Conservation (phyloP, 1,139 yeast genomes). For the Hansenula anomala region DNA sequence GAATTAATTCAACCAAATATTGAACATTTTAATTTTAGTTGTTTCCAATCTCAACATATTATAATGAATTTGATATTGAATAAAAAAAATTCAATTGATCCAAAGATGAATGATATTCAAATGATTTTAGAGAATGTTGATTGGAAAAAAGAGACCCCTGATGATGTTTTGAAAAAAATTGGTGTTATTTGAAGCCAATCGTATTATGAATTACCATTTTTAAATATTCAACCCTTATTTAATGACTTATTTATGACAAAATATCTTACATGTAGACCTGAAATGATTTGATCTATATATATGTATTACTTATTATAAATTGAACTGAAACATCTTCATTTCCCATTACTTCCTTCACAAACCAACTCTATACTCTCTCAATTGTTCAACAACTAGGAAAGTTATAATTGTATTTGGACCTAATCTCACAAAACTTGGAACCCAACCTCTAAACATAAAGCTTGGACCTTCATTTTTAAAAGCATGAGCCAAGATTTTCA, state of each 20-base stretch:
- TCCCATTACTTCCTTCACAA: constrained; percentile 26
- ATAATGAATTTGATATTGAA: not conserved
- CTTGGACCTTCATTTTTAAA: constrained; percentile 65
- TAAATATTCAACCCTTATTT: too few relatives aligned
- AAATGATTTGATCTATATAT: too few relatives aligned
- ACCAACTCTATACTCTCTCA: constrained; percentile 55
- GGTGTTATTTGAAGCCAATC: constrained; percentile 17
- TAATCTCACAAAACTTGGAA: constrained; percentile 78
- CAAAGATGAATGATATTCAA: constrained; percentile 17
- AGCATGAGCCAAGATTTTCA: constrained; percentile 48
- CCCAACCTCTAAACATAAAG: constrained; percentile 88
- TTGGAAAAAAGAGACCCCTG: constrained; percentile 26
- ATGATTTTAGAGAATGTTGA: constrained; percentile 25
- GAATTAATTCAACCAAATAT: not conserved
- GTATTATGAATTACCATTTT: not conserved
- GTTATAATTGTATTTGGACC: constrained; percentile 91
- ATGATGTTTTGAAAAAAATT: constrained; percentile 26
- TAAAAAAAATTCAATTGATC: not conserved
- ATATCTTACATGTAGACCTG: too few relatives aligned
- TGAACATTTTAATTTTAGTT: not conserved
- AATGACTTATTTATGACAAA: too few relatives aligned
- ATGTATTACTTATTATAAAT: too few relatives aligned
- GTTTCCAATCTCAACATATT: not conserved
- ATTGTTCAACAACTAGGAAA: constrained; percentile 74
- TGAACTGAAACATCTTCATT: not conserved